Percentiles rank a stretch among this genome's conserved stretches.
Conservation (phyloP, 768 basidiomycete species). For the Dioszegia crocea region DNA sequence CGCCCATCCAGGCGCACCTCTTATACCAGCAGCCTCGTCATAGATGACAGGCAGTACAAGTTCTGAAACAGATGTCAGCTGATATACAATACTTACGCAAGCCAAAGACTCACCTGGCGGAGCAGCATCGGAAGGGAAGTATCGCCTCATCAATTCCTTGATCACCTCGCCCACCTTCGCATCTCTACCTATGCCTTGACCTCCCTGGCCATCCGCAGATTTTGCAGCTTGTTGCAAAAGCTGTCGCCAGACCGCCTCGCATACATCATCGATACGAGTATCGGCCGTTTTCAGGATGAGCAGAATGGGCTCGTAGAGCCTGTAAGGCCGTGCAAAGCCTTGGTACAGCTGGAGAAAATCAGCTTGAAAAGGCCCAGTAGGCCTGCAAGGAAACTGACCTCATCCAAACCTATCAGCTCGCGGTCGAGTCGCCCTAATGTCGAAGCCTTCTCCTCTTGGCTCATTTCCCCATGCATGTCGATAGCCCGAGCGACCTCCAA, state of each 20-base stretch:
- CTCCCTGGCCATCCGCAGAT: neutral
- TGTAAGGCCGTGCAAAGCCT: conserved; percentile 79
- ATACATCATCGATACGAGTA: conserved; percentile 76
- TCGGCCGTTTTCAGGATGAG: conserved; percentile 90
- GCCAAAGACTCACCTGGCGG: conserved; percentile 22
- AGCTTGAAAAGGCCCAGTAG: neutral
- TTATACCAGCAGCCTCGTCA: conserved; percentile 63
- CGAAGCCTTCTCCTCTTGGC: conserved; percentile 40
- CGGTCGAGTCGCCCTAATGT: conserved; percentile 39
- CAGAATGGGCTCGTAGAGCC: conserved; percentile 75
- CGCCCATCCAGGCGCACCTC: conserved; percentile 71
- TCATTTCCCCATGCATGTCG: conserved; percentile 48
- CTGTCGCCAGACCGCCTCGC: conserved; percentile 80
- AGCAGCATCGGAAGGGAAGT: conserved; percentile 66
- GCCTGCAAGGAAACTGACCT: conserved; percentile 55
- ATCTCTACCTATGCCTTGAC: neutral
- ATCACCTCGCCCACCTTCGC: conserved; percentile 16
- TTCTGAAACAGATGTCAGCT: conserved; percentile 54
- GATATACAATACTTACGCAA: neutral
- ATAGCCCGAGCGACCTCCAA: conserved; percentile 74
- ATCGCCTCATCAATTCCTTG: conserved; percentile 68
- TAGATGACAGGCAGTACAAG: conserved; percentile 72
- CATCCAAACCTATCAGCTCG: conserved; percentile 69
- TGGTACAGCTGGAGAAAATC: conserved; percentile 65
- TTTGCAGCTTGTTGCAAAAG: conserved; percentile 59